Conservation (phyloP, 345 rosid genomes). For the Lepidium aucheri region DNA sequence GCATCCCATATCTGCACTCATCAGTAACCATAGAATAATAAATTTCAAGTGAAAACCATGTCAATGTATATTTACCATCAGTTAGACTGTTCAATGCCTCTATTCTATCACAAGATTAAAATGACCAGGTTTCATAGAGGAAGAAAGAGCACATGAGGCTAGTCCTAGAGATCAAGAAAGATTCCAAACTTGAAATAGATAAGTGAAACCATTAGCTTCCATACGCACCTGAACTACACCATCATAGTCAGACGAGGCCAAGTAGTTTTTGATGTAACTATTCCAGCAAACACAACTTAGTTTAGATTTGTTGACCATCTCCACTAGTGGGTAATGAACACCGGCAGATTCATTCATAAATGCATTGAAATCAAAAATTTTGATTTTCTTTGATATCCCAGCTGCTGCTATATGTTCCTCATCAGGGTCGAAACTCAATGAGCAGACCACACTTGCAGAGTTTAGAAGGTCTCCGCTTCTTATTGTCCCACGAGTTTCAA, state of each 20-base stretch:
- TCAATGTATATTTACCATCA: neutral
- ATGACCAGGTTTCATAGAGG: neutral
- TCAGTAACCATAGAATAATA: slow-evolving; percentile 27
- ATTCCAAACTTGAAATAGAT: neutral
- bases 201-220: neutral
- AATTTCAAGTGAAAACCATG: slow-evolving; percentile 10
- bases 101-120: neutral
- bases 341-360: slow-evolving; percentile 63
- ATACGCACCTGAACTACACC: slow-evolving; percentile 65
- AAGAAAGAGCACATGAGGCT: neutral
- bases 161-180: neutral
- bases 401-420: slow-evolving; percentile 80
- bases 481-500: slow-evolving; percentile 63
- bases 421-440: slow-evolving; percentile 71
- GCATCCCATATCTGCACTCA: slow-evolving; percentile 81
- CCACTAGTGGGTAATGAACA: slow-evolving; percentile 75
- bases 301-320: slow-evolving; percentile 75
- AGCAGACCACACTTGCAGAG: slow-evolving; percentile 74
- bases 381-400: slow-evolving; percentile 84
- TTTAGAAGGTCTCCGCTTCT: slow-evolving; percentile 67
- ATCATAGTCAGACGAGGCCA: slow-evolving; percentile 86
- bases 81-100: neutral
- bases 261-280: slow-evolving; percentile 74
- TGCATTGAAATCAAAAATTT: slow-evolving; percentile 63
- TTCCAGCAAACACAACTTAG: slow-evolving; percentile 92